phyloP scores from a whole-genome alignment of 306 rosid genomes.

The Spatholobus suberectus region DNA sequence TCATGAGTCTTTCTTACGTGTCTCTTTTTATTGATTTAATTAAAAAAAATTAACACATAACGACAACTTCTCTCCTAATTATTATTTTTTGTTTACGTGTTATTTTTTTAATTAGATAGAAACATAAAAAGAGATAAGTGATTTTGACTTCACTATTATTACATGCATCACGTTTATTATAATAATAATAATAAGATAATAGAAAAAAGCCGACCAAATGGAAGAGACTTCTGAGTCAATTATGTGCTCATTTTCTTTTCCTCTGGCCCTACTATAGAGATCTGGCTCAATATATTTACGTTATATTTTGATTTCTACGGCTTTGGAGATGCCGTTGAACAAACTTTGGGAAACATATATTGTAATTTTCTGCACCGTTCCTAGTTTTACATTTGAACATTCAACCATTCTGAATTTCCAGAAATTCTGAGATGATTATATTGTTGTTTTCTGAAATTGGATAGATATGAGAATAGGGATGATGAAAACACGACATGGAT shows the following conservation, averaged over 20 bases:
- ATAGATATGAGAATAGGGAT: neutral
- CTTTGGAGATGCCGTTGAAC: constrained; percentile 30
- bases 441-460: neutral
- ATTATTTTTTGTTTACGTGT: neutral
- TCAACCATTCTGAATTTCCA: constrained; percentile 22
- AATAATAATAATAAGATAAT: too few species aligned
- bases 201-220: neutral
- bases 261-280: constrained; percentile 17
- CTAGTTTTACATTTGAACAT: neutral
- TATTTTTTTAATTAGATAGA: neutral
- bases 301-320: neutral
- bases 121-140: neutral
- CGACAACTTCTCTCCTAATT: neutral
- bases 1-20: neutral
- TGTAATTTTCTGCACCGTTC: neutral
- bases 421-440: neutral
- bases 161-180: neutral
- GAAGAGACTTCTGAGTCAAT: constrained; percentile 8
- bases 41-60: neutral
- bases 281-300: neutral
- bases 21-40: neutral
- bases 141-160: neutral
- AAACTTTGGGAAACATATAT: neutral
- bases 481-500: neutral
- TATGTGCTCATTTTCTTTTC: neutral